phyloP scores from a whole-genome alignment of 2,329 filamentous ascomycete species.

The Geosmithia flava region DNA sequence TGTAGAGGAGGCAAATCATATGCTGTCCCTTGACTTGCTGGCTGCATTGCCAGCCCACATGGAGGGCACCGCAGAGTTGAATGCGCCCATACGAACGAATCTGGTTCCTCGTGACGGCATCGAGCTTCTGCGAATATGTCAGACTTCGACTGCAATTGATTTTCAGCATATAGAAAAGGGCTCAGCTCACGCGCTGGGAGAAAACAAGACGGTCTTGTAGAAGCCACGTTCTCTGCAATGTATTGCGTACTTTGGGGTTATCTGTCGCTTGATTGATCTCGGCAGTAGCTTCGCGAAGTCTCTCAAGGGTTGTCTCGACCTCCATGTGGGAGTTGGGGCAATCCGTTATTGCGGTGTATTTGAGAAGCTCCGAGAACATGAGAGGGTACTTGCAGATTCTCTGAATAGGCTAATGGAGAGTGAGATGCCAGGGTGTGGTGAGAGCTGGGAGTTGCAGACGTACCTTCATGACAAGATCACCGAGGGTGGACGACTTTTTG shows the following conservation, averaged over 20 bases:
- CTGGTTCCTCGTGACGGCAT: slow-evolving; percentile 44
- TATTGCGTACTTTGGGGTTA: slow-evolving; percentile 54
- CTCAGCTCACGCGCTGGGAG: slow-evolving; percentile 48
- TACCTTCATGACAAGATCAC: slow-evolving; percentile 85
- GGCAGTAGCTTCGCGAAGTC: slow-evolving; percentile 60
- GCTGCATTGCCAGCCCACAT: slow-evolving; percentile 69
- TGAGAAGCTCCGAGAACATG: slow-evolving; percentile 72
- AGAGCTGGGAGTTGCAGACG: not conserved
- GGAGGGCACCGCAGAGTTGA: slow-evolving; percentile 67
- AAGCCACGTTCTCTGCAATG: slow-evolving; percentile 71
- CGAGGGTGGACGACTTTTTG: slow-evolving; percentile 69
- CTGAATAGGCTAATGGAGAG: slow-evolving; percentile 62
- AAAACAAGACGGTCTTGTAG: slow-evolving; percentile 74
- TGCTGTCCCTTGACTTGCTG: slow-evolving; percentile 63
- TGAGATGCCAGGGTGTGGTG: not conserved
- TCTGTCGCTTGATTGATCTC: slow-evolving; percentile 80
- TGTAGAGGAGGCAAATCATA: slow-evolving; percentile 77
- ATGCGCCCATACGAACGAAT: slow-evolving; percentile 73
- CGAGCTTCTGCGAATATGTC: slow-evolving; percentile 24
- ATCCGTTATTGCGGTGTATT: slow-evolving; percentile 71
- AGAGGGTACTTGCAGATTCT: slow-evolving; percentile 84
- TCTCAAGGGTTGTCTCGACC: slow-evolving; percentile 59
- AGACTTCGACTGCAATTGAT: not conserved
- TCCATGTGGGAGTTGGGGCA: slow-evolving; percentile 74
- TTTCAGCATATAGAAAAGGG: not conserved